A percentile compares a stretch with the other conserved stretches of the same genome.
Evolutionary conservation across 768 basidiomycete genomes (phyloP).

Genomic region (Boletales sp.): DNA sequence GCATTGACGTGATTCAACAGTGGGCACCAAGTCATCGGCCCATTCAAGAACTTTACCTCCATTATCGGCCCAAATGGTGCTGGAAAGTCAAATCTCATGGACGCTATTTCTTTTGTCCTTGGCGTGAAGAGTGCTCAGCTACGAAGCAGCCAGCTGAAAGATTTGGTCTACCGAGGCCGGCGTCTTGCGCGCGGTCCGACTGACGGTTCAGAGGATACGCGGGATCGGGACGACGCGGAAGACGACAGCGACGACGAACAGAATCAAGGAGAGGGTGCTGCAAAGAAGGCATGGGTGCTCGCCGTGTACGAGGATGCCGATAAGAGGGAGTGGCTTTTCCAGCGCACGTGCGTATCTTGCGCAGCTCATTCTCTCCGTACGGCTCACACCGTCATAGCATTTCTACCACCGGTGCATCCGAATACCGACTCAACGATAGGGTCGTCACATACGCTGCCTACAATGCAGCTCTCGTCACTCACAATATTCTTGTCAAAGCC

Average conservation of each 20-base stretch:
- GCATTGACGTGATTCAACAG: conserved; percentile 32
- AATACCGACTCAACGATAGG: conserved; percentile 83
- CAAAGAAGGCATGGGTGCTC: conserved; percentile 93
- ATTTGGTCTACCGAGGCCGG: conserved; percentile 92
- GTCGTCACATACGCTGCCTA: conserved; percentile 85
- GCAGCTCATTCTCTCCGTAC: neutral
- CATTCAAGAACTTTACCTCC: conserved; percentile 91
- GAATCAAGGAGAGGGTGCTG: conserved; percentile 72
- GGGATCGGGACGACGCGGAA: conserved; percentile 46
- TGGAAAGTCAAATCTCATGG: conserved; percentile 99
- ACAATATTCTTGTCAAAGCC: conserved; percentile 97
- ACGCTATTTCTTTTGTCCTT: conserved; percentile 98
- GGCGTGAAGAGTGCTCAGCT: conserved; percentile 94
- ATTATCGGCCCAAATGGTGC: conserved; percentile 99
- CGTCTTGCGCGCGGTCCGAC: conserved; percentile 53
- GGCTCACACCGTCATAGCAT: conserved; percentile 51
- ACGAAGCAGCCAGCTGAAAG: conserved; percentile 89
- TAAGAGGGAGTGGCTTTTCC: conserved; percentile 85
- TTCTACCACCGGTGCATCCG: conserved; percentile 80
- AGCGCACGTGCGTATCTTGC: conserved; percentile 71
- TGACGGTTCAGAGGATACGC: conserved; percentile 40
- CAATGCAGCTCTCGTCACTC: conserved; percentile 79
- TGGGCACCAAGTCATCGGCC: conserved; percentile 83
- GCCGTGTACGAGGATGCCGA: conserved; percentile 81
- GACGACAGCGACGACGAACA: conserved; percentile 45